phyloP scores from a whole-genome alignment of 306 rosid genomes.

The Hippophae tibetana region DNA sequence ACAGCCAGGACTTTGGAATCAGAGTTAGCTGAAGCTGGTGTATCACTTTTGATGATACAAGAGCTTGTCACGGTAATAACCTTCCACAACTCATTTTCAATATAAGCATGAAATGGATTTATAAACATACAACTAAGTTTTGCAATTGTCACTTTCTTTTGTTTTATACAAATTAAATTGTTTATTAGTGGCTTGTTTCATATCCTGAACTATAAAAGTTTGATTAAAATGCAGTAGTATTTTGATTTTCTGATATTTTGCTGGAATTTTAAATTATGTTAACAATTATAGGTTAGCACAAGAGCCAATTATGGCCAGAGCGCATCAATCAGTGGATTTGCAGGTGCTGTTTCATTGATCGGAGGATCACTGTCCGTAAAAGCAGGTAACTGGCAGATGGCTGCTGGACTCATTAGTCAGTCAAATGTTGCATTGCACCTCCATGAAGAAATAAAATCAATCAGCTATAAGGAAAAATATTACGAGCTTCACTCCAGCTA shows the following conservation, averaged over 20 bases:
- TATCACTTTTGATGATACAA: slow-evolving; percentile 57
- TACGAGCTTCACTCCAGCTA: slow-evolving; percentile 72
- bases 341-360: slow-evolving; percentile 85
- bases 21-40: slow-evolving; percentile 48
- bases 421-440: slow-evolving; percentile 59
- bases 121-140: too few relatives aligned
- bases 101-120: too few relatives aligned
- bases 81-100: not conserved
- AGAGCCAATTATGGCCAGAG: slow-evolving; percentile 90
- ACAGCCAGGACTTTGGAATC: slow-evolving; percentile 51
- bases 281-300: slow-evolving; percentile 64
- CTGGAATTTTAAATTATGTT: slow-evolving; percentile 15
- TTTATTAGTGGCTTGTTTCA: too few relatives aligned
- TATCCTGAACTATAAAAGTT: too few relatives aligned
- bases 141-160: too few relatives aligned
- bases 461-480: slow-evolving; percentile 43
- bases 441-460: slow-evolving; percentile 57
- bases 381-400: slow-evolving; percentile 96
- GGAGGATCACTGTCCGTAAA: slow-evolving; percentile 80
- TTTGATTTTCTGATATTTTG: slow-evolving; percentile 10
- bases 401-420: slow-evolving; percentile 56
- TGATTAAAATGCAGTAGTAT: not conserved
- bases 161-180: too few relatives aligned
- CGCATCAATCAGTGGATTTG: slow-evolving; percentile 74
- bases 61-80: slow-evolving; percentile 86